A percentile compares a stretch with the other conserved stretches of the same genome.
Evolutionary conservation across 2,329 filamentous ascomycete genomes (phyloP).

Genomic region (Metarhizium guizhouense): DNA sequence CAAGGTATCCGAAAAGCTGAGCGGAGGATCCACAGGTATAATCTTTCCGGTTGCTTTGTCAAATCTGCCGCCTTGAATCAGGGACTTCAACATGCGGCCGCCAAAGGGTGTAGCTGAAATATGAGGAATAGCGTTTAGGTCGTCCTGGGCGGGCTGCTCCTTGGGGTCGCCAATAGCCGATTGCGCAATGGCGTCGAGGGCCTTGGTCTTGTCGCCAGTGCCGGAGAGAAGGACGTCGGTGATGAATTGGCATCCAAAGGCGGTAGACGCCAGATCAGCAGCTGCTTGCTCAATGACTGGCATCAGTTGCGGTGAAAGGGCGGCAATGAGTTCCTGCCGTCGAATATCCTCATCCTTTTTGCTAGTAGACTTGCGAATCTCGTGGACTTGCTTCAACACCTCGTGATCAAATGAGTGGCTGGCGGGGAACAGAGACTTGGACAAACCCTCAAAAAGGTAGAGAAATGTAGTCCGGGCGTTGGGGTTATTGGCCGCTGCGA

Average conservation of each 20-base stretch:
- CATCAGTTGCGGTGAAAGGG: slow-evolving; percentile 67
- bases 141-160: slow-evolving; percentile 30
- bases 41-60: slow-evolving; percentile 65
- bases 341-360: slow-evolving; percentile 82
- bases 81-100: slow-evolving; percentile 80
- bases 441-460: slow-evolving; percentile 69
- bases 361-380: slow-evolving; percentile 72
- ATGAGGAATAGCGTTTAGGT: slow-evolving; percentile 36
- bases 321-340: slow-evolving; percentile 65
- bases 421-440: slow-evolving; percentile 50
- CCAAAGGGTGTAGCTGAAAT: slow-evolving; percentile 53
- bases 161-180: slow-evolving; percentile 49
- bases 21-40: slow-evolving; percentile 61
- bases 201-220: slow-evolving; percentile 65
- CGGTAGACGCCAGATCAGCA: slow-evolving; percentile 58
- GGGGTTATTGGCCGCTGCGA: slow-evolving; percentile 55
- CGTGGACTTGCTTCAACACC: slow-evolving; percentile 67
- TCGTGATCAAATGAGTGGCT: slow-evolving; percentile 58
- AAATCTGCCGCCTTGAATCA: slow-evolving; percentile 83
- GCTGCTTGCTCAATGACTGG: slow-evolving; percentile 62
- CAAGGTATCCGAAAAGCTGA: slow-evolving; percentile 74
- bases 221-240: slow-evolving; percentile 71
- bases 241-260: slow-evolving; percentile 82
- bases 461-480: slow-evolving; percentile 61
- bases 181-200: slow-evolving; percentile 61